phyloP scores from a whole-genome alignment of 1,284 basidiomycete species.

The Irpex rosettiformis region DNA sequence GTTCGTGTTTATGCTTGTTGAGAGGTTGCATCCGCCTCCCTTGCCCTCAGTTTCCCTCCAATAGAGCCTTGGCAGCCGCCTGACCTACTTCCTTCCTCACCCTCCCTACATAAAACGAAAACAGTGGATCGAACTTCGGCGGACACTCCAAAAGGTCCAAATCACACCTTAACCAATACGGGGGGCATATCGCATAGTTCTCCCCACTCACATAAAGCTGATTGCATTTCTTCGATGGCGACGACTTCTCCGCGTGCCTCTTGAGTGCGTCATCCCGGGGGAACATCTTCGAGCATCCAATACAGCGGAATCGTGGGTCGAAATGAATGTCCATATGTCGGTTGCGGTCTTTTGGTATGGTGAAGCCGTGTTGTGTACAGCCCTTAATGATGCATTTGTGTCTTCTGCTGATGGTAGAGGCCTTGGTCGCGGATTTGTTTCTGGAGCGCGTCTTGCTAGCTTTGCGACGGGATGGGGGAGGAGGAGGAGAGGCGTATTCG shows the following conservation, averaged over 20 bases:
- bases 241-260: slow-evolving; percentile 1
- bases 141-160: neutral
- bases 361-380: neutral
- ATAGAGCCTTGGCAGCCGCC: neutral
- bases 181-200: neutral
- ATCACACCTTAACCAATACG: neutral
- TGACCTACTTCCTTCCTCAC: neutral
- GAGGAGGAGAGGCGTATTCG: neutral
- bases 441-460: neutral
- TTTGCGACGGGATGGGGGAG: neutral
- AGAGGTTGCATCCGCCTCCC: too few relatives aligned
- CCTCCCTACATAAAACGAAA: neutral
- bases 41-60: too few relatives aligned
- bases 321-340: slow-evolving; percentile 9
- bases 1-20: too few relatives aligned
- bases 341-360: slow-evolving; percentile 3
- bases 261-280: slow-evolving; percentile 3
- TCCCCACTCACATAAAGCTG: neutral
- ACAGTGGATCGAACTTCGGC: neutral
- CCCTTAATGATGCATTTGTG: neutral
- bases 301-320: neutral
- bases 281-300: neutral
- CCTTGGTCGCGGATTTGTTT: neutral
- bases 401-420: neutral
- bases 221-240: neutral